Conservation (phyloP, 768 basidiomycete species). For the Boletus patriciae region DNA sequence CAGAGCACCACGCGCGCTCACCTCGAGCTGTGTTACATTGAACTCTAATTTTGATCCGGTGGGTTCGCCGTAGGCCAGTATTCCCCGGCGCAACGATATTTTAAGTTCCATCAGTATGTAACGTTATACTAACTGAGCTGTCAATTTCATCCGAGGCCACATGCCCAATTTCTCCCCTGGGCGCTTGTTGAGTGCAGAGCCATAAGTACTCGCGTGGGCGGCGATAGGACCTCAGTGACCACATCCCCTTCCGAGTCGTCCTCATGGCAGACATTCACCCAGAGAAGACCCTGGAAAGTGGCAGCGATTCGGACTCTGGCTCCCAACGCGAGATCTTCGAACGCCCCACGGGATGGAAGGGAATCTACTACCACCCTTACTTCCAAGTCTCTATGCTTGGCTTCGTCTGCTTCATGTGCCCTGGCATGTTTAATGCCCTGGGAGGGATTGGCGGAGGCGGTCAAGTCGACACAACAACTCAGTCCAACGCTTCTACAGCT, state of each 20-base stretch:
- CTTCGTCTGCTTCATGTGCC: conserved; percentile 60
- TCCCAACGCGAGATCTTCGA: conserved; percentile 37
- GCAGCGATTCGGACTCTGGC: conserved; percentile 30
- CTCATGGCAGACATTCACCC: conserved; percentile 16
- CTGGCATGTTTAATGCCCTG: conserved; percentile 77
- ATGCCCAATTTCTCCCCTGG: not conserved
- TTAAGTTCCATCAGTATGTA: not conserved
- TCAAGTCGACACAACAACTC: conserved; percentile 61
- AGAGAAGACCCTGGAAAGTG: conserved; percentile 26
- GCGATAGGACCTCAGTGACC: not conserved
- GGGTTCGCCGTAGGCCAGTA: not conserved
- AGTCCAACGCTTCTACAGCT: conserved; percentile 68
- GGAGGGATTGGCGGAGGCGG: conserved; percentile 81
- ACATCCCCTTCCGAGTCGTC: not conserved
- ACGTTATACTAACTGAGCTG: not conserved
- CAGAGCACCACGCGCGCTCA: not conserved
- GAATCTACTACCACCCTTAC: conserved; percentile 56
- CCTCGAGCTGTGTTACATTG: not conserved
- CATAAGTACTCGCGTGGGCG: conserved; percentile 17
- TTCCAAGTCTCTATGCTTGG: conserved; percentile 57
- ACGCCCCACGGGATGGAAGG: conserved; percentile 51
- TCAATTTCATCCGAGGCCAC: conserved; percentile 19
- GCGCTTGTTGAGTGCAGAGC: not conserved
- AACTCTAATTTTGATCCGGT: not conserved
- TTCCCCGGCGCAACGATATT: not conserved